Base-by-base conservation (phyloP, 2,329 filamentous ascomycete species). In the Helotiales sp. region DNA sequence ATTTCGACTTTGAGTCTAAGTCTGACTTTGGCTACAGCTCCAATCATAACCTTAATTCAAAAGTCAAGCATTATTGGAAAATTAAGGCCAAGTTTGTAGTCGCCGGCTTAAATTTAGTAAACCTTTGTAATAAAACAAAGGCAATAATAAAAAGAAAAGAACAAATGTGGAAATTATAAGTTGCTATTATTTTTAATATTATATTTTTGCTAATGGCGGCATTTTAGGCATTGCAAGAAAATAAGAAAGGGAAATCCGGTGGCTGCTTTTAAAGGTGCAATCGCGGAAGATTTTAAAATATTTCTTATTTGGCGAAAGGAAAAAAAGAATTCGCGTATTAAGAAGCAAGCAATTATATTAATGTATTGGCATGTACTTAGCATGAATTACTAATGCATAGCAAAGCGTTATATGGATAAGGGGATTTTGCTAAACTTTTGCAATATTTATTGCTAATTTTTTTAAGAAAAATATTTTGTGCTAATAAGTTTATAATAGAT, bases 261-360 rank as follows among this genome's bases (percentile, higher is more conserved):
- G 30, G 63, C 58, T 49, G 61, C 68, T 45, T 49, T 49, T 24
- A 57, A 55, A 61, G 20, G 58, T 54, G 11, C 47, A 24, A 26
- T 13, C 24, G 10, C 66, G 60, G 66, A 66, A 70, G 37, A 40
- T 74, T 74, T 50, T 74, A 75, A 64, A 62, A 45, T 24, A 15
- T 75, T 72, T 57, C 64, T 75, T 49, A 40, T 65, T 30, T 74
- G 43, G 72, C 60, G 68, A 54, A 58, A 65, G 24, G n/a, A n/a
- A n/a, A n/a, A n/a, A n/a, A 64, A 70, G 30, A 67, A 73, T 45
- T 73, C 69, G 24, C 62, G 65, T 50, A 71, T 75, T 32, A 74
- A 68, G 60, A 73, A 72, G 50, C 45, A 73, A 61, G 73, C 64
- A 15, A 52, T 37, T 13, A 71, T 71, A 52, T 47, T 67, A 4